Evolutionary conservation across 306 rosid species (phyloP).

Genomic region (peach (Prunus persica)): DNA sequence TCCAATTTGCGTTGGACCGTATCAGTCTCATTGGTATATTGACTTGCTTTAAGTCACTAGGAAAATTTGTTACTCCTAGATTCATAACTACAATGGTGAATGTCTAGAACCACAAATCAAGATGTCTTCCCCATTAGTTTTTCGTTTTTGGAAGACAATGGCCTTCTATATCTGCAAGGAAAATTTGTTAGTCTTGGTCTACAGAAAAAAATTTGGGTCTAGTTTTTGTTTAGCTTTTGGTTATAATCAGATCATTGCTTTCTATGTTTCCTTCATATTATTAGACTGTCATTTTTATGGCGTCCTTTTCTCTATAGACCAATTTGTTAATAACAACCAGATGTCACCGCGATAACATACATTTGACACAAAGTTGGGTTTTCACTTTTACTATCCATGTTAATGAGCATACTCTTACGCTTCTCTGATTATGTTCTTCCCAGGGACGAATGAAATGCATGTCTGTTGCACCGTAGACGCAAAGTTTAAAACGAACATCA

Average conservation of each 20-base stretch:
- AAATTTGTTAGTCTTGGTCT: neutral
- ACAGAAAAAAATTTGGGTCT: neutral
- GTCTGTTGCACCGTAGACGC: constrained; percentile 71
- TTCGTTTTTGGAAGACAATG: neutral
- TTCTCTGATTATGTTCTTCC: neutral
- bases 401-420: constrained; percentile 2
- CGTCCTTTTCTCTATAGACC: neutral
- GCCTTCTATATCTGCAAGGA: neutral
- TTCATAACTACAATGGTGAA: neutral
- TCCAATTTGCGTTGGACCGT: neutral
- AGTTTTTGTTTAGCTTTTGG: neutral
- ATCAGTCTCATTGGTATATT: neutral
- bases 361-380: neutral
- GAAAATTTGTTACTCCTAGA: neutral
- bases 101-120: neutral
- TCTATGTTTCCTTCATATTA: neutral
- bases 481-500: constrained; percentile 52
- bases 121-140: neutral
- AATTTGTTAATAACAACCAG: neutral
- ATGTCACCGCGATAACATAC: neutral
- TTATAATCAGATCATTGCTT: neutral
- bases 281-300: too few relatives aligned
- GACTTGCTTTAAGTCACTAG: neutral
- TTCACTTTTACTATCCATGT: neutral
- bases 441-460: constrained; percentile 59